These are phyloP conservation scores for Linum tenue DNA, from an alignment of 345 rosid genomes.

Conservation along the genomic window DNA sequence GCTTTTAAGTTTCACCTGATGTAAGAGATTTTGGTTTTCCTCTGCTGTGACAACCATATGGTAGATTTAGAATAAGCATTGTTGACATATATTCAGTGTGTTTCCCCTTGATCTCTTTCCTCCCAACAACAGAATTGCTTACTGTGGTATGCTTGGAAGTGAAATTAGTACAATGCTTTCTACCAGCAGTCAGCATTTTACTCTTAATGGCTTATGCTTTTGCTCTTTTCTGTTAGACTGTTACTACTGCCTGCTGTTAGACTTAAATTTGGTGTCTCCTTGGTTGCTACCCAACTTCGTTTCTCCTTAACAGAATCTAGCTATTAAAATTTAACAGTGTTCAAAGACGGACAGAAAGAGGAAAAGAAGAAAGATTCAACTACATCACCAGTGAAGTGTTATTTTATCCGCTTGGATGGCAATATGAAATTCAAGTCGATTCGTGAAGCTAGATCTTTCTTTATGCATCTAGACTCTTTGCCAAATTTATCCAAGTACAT, in stretches of 20 bases:
- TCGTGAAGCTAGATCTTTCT: constrained; percentile 55
- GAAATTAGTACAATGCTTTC: background rate
- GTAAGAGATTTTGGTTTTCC: background rate
- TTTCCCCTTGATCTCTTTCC: background rate
- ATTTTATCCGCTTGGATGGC: constrained; percentile 45
- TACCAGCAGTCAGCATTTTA: too few species aligned
- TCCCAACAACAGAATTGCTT: background rate
- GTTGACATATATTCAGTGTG: background rate
- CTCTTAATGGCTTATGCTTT: background rate
- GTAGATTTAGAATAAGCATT: background rate
- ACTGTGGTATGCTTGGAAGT: background rate
- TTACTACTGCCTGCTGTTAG: background rate
- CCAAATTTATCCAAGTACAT: constrained; percentile 52
- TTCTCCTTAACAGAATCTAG: background rate
- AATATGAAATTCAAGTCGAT: constrained; percentile 34
- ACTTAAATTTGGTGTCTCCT: background rate
- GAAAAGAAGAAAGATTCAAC: constrained; percentile 55
- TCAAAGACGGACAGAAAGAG: constrained; percentile 73
- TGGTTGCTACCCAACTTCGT: too few species aligned
- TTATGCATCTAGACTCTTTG: constrained; percentile 61
- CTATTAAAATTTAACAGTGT: constrained; percentile 36
- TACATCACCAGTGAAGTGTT: constrained; percentile 47
- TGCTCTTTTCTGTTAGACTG: background rate
- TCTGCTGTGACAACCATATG: background rate
- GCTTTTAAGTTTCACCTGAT: background rate